phyloP scores from a whole-genome alignment of 257 asterid species.

The Gardenia jasminoides region DNA sequence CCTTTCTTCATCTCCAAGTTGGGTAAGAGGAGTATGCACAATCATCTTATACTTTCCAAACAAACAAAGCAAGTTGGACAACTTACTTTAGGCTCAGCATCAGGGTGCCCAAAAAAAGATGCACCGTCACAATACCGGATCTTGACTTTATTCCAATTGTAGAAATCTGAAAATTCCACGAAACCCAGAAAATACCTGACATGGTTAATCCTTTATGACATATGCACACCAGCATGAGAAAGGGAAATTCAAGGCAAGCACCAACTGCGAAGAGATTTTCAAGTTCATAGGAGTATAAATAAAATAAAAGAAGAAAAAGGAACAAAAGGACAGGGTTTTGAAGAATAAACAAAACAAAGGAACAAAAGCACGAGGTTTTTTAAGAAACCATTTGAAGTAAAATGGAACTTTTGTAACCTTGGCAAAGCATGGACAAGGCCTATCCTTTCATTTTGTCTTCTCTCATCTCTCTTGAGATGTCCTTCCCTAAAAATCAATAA shows the following conservation, averaged over 20 bases:
- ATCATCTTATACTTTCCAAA: slow-evolving; percentile 13
- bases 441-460: no score
- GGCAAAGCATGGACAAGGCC: background rate
- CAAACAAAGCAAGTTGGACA: slow-evolving; percentile 13
- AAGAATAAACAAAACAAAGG: background rate
- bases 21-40: slow-evolving; percentile 13
- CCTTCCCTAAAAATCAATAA: no score
- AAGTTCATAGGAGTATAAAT: no score
- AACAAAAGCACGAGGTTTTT: no score
- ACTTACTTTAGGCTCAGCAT: slow-evolving; percentile 71
- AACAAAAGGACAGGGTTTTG: no score
- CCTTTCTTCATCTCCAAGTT: slow-evolving; percentile 17
- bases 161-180: slow-evolving; percentile 60
- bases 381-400: background rate
- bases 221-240: background rate
- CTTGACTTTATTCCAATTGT: slow-evolving; percentile 87
- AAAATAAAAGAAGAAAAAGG: background rate
- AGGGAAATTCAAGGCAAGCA: background rate
- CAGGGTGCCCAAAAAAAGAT: slow-evolving; percentile 80
- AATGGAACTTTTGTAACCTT: background rate
- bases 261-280: background rate
- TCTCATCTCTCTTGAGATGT: no score
- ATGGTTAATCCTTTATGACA: background rate
- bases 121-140: slow-evolving; percentile 92
- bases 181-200: slow-evolving; percentile 15